Percentiles rank a stretch among this genome's conserved stretches.
Evolutionary conservation across 2,329 filamentous ascomycete species (phyloP).

Genomic region (Colletotrichum truncatum): DNA sequence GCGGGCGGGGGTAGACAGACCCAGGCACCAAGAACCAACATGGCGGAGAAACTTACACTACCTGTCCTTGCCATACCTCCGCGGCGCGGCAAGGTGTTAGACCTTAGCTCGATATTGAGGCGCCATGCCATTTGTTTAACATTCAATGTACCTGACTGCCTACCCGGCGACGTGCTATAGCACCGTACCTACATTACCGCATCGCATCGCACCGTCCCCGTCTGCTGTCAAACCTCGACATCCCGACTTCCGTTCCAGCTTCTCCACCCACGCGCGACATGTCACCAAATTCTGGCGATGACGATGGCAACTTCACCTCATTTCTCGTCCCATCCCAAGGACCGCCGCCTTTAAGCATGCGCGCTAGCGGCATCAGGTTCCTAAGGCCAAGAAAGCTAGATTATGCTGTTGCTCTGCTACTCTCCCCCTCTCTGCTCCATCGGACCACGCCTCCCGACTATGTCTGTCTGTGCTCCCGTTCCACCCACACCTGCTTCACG

Average conservation of each 20-base stretch:
- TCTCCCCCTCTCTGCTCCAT: not conserved
- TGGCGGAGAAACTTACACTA: conserved; percentile 15
- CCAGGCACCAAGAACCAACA: conserved; percentile 18
- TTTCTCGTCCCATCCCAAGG: conserved; percentile 29
- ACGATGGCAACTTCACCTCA: conserved; percentile 15
- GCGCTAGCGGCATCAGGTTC: conserved; percentile 27
- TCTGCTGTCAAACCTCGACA: conserved; percentile 6
- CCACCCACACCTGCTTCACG: conserved; percentile 14
- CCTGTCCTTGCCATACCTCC: not conserved
- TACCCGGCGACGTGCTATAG: no score
- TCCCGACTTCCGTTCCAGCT: conserved; percentile 11
- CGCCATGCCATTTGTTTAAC: not conserved
- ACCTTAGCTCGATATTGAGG: not conserved
- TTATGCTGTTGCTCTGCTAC: conserved; percentile 4
- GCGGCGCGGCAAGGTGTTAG: not conserved
- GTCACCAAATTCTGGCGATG: conserved; percentile 10
- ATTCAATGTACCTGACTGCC: no score
- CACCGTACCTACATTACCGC: not conserved
- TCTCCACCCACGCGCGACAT: conserved; percentile 19
- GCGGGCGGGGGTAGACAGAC: not conserved
- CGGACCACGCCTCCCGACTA: conserved; percentile 10
- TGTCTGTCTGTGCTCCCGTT: conserved; percentile 28
- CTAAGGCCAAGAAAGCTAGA: conserved; percentile 28
- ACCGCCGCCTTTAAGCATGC: conserved; percentile 22
- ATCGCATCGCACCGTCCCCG: conserved; percentile 4